Evolutionary conservation across 495 filamentous ascomycete species (phyloP), one percentile per base, ranked within the genome.

Genomic region (Podospora conica): DNA sequence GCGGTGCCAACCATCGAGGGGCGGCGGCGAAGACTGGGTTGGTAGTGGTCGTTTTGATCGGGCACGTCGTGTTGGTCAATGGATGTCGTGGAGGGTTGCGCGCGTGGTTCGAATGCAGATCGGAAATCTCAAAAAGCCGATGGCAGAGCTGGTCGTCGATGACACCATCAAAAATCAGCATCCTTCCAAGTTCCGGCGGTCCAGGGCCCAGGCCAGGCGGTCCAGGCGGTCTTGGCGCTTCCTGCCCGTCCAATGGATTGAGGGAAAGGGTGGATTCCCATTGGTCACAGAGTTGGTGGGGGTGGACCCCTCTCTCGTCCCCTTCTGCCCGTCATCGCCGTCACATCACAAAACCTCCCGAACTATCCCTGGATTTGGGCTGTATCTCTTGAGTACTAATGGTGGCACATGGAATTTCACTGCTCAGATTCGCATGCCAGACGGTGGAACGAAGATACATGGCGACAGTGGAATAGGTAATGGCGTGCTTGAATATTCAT

Each of bases 1-100:
- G 66, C 69, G 27, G 71, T 66, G 70, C 71, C 78, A 60, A 77
- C 79, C 79, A 80, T 81, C 62, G 64, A 48, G 18, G 18, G 40
- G 40, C 40, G 40, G 4, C 0, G 40, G 1, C 40, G 6, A 48
- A n/a, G n/a, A 15, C 29, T 33, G 9, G 29, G 9, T n/a, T 6
- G 40, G 40, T n/a, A n/a, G 40, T n/a, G 40, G 40, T n/a, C 15
- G 40, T n/a, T 48, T 5, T 15, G 40, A n/a, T 12, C 40, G n/a
- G n/a, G n/a, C n/a, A 8, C 18, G 18, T 48, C 40, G 40, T 7
- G 18, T 48, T n/a, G 40, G 40, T 15, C n/a, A 27, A 27, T 27
- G 18, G 18, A 48, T n/a, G 40, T 48, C 40, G 40, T 48, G 40
- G 40, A 48, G 40, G 40, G 7, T 48, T 48, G 40, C 40, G 15